Evolutionary conservation across 176 grass and related monocot genomes (phyloP), one percentile per base, ranked within the genome.

Genomic region (Juncus effusus): DNA sequence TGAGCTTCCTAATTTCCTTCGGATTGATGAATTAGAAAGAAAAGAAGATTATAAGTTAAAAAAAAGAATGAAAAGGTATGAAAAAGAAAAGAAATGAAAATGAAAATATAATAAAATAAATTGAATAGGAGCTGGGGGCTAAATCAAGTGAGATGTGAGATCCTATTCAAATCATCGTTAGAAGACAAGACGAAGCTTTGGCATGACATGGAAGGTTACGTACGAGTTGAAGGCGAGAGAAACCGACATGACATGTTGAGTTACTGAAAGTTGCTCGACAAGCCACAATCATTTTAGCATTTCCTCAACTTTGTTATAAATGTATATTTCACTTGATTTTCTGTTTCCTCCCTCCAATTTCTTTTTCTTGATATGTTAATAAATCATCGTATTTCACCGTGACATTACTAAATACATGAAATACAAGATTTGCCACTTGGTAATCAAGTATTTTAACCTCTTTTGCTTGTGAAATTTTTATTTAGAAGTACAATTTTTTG

Each of bases 221-320:
- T 35, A 42, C 38, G 54, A 72, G 68, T 45, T 40, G 68, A 60
- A 47, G 41, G 54, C 53, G 69, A 72, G 39, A 56, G 68, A 60
- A 47, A 58, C 69, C 69, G 69, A 72, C 69, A 72, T 5, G 39
- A 72, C 69, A 71, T 71, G 69, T 60, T 59, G 57, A 72, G 68
- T 59, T 42, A 60, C 58, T 59, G 54, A 59, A 42, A 59, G 39
- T 51, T 72, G 54, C 58, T 72, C 44, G 69, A 72, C 69, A 72
- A 72, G 69, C 54, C 11, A 72, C 69, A 72, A 72, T 72, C 38
- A 72, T 72, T 59, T 72, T 42, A 69, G 3, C 54, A 36, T 59
- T 47, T 72, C 69, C 69, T 72, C 36, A 72, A 59, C 42, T 60
- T 72, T 60, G 69, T 59, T 72, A 60, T 42, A 72, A 72, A 72